phyloP scores from a whole-genome alignment of 2,329 filamentous ascomycete species.

The Sporothrix euskadiensis region DNA sequence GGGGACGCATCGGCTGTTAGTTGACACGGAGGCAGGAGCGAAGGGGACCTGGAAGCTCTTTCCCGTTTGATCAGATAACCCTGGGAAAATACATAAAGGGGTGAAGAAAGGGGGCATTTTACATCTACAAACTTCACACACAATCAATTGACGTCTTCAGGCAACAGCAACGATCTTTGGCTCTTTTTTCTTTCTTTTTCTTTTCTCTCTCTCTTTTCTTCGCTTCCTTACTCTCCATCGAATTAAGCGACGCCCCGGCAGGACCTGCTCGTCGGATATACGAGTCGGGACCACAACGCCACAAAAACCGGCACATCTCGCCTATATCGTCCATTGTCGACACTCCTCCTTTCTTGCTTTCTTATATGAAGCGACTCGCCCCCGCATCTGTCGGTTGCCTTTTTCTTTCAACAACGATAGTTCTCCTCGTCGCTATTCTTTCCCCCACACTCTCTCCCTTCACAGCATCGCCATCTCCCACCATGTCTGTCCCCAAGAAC shows the following conservation, averaged over 20 bases:
- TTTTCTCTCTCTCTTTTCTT: background rate
- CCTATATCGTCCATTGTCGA: background rate
- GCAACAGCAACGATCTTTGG: background rate
- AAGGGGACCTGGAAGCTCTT: background rate
- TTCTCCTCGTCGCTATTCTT: background rate
- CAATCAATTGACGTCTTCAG: no score
- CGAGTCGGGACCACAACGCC: background rate
- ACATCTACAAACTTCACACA: background rate
- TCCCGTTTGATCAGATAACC: background rate
- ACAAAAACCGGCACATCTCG: background rate
- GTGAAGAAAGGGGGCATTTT: background rate
- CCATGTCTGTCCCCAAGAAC: constrained; percentile 26
- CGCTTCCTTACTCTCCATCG: background rate
- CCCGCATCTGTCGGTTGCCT: background rate
- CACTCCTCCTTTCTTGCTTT: background rate
- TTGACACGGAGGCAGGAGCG: constrained; percentile 8
- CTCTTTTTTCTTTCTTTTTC: background rate
- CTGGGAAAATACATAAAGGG: background rate
- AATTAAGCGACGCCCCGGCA: background rate
- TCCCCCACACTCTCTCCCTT: background rate
- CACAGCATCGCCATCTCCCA: background rate
- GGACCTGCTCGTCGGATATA: constrained; percentile 10
- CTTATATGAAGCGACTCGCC: constrained; percentile 12
- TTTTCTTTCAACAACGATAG: background rate
- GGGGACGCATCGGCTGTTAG: constrained; percentile 11